Conservation (phyloP, 164 flowering plant species). For the Stephania yunnanensis region DNA sequence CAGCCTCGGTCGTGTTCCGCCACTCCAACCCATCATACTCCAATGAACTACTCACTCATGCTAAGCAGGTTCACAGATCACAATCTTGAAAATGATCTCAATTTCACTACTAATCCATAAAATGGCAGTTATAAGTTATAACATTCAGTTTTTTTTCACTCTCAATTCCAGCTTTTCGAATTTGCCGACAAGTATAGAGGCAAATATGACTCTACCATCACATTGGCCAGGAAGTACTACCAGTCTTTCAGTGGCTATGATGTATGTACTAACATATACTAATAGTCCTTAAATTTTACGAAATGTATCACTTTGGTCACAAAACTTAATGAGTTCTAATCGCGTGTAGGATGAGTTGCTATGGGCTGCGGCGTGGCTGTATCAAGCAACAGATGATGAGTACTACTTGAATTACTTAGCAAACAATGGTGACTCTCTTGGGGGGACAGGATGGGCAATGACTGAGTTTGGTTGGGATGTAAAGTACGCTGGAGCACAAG, state of each 20-base stretch:
- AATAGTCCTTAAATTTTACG: too few relatives aligned
- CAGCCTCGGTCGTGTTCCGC: conserved; percentile 82
- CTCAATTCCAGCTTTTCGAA: conserved; percentile 58
- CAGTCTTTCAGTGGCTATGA: conserved; percentile 83
- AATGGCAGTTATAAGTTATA: background rate
- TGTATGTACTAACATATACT: conserved; percentile 31
- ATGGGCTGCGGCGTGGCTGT: conserved; percentile 94
- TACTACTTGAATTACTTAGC: conserved; percentile 65
- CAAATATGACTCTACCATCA: conserved; percentile 86
- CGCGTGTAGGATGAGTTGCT: conserved; percentile 74
- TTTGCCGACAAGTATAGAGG: conserved; percentile 89
- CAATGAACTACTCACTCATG: conserved; percentile 56
- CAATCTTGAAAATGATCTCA: background rate
- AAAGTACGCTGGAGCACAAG: conserved; percentile 90
- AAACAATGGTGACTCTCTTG: conserved; percentile 67
- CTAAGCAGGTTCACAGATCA: conserved; percentile 50
- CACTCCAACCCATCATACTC: conserved; percentile 59
- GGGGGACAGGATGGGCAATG: conserved; percentile 96
- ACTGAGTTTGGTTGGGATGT: conserved; percentile 96
- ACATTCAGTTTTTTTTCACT: background rate
- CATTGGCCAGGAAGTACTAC: conserved; percentile 83
- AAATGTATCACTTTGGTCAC: background rate
- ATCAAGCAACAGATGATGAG: conserved; percentile 60
- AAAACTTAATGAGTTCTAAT: background rate
- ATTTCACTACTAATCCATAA: background rate